Base-by-base conservation (phyloP, 768 basidiomycete genomes). In the Mycena metata region DNA sequence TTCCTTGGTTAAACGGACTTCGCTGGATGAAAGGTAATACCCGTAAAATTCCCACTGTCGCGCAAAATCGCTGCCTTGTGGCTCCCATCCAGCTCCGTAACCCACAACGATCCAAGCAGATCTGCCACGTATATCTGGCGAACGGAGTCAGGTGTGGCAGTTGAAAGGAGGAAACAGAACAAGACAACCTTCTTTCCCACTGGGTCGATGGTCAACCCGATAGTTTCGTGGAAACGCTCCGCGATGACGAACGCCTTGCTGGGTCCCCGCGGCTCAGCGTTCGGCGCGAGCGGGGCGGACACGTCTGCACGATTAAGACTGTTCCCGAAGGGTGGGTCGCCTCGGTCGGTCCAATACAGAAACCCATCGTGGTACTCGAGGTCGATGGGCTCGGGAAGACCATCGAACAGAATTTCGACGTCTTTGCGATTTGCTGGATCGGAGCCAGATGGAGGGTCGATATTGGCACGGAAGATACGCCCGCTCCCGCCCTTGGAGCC, bases 301-400 rank as follows among this genome's bases (percentile, higher is more conserved):
- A 71, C 67, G 24, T 71, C 67, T 2, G 70, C 70, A 41, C 63
- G 67, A 39, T 71, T 71, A 13, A 71, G 63, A 26, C 52, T 68
- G 56, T 69, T 69, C 13, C 69, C 69, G 19, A 65, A 69, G 5
- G 69, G 63, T 45, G 64, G 63, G 36, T 69, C 64, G 33, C 69
- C 69, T 36, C 69, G 64, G 64, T 69, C 69, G 11, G 69, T 69
- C 69, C 69, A 69, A n/a, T 69, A 69, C 15, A 69, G 24, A 11
- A 17, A 49, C 11, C 45, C 47, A 16, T 46, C 60, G 47, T 69
- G 46, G 13, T 49, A 43, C 39, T 69, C 69, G 43, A 69, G 15
- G 19, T 69, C 69, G 11, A 69, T 69, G 13, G 69, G 69, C 46
- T 69, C 69, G 9, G 69, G 69, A 8, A 69, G 58, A 6, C 64